Evolutionary conservation across 2,329 filamentous ascomycete species (phyloP).

Genomic region (Colletotrichum sp.): DNA sequence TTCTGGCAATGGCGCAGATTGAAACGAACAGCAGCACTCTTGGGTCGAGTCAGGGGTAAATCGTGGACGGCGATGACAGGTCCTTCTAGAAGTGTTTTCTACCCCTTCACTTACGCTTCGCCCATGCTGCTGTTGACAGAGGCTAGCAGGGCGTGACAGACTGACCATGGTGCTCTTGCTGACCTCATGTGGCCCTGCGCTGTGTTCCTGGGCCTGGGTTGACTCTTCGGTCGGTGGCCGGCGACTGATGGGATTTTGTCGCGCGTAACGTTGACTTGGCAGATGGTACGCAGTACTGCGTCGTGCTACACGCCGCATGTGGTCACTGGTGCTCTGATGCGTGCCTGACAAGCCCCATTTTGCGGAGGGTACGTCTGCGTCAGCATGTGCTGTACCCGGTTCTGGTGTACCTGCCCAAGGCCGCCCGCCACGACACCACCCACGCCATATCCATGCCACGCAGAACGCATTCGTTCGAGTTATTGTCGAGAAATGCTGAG

Average conservation of each 20-base stretch:
- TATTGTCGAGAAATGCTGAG: neutral
- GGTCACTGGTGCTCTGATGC: neutral
- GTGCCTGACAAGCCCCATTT: constrained; percentile 4
- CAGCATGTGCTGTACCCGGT: neutral
- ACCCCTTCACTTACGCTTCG: neutral
- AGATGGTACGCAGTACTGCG: neutral
- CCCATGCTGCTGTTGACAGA: neutral
- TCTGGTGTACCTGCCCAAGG: neutral
- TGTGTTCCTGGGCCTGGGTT: neutral
- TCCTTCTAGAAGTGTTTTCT: neutral
- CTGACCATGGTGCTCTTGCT: neutral
- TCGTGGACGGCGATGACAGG: neutral
- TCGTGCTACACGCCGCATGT: neutral
- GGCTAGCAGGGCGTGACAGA: neutral
- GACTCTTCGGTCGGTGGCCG: neutral
- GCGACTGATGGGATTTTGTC: constrained; percentile 8
- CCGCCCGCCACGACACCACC: neutral
- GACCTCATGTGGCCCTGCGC: neutral
- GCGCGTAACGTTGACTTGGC: neutral
- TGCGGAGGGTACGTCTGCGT: neutral
- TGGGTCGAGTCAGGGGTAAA: neutral
- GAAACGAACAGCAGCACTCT: neutral
- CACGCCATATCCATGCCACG: neutral
- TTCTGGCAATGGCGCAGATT: neutral
- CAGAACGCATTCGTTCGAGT: neutral